Base-by-base conservation (phyloP, 2,329 filamentous ascomycete genomes). In the Paecilomyces niveus region DNA sequence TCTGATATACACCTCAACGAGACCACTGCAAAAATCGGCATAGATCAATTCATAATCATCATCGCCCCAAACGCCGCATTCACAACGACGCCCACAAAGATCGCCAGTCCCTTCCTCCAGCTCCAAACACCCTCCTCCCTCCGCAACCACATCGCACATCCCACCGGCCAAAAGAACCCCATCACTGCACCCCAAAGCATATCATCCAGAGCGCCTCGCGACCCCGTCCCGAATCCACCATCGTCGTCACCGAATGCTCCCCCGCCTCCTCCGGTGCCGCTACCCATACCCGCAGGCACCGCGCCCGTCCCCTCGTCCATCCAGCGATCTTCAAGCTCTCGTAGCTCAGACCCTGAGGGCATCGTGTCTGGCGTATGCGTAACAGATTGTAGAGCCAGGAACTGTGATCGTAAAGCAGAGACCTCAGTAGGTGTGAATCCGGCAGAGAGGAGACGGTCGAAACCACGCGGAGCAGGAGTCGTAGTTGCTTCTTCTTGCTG, bases 111-210 rank as follows among this genome's bases (percentile, higher is more conserved):
- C 79, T 91, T 89, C 67, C 92, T 81, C 68, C 89, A 85, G 61
- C 87, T 89, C 85, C 92, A 96, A 60, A 97, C 86, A 0, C 90
- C 92, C 59, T 94, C 89, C 73, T 96, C 90, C 60, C 92, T 82
- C 63, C 93, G 83, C 54, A 95, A 78, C 91, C 92, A 97, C 56
- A 88, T 86, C 58, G 93, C 78, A 67, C 90, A 92, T 0, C 90
- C 93, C 9, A 97, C 74, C 3, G 94, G 94, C 85, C 93, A 97
- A 72, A 99, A 89, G 79, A 97, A 99, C 0, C 94, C 94, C 67
- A 94, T 89, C 59, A 95, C 78, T 73, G 94, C 90, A 3, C 92
- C 94, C 76, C 88, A 89, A 59, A 97, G 81, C 78, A 97, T 85
- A 68, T 95, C 88, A 68, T 97, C 93, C 52, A 96, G 78, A 10